These are phyloP conservation scores for Phytophthora agathidicida DNA, from an alignment of 352 stramenopile genomes.

Conservation along the genomic window DNA sequence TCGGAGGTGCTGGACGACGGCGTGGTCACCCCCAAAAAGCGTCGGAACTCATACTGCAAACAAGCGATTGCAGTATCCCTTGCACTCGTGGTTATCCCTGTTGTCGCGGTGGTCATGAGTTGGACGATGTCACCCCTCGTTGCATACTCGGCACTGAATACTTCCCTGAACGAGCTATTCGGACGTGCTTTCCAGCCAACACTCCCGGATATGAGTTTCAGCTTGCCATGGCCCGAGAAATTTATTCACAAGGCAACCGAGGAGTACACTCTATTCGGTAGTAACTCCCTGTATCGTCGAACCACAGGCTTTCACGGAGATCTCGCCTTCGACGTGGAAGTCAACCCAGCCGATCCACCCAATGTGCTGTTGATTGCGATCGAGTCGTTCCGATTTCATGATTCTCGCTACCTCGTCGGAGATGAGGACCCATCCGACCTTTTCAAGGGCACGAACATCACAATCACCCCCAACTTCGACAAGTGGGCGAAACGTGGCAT, in stretches of 20 bases:
- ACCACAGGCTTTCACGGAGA: conserved; percentile 1
- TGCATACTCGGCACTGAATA: neutral
- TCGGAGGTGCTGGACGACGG: too few species aligned
- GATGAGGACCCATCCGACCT: neutral
- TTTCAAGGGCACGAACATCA: neutral
- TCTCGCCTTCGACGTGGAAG: neutral
- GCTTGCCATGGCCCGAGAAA: neutral
- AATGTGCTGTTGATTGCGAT: neutral
- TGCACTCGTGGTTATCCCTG: neutral
- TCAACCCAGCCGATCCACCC: neutral
- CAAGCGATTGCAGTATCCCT: neutral
- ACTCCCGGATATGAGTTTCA: neutral
- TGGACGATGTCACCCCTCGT: neutral
- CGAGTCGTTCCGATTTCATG: neutral
- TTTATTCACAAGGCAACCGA: neutral
- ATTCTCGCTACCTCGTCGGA: neutral
- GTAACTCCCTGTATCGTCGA: neutral
- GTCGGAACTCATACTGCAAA: neutral
- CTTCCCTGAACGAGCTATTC: neutral
- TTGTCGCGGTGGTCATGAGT: neutral
- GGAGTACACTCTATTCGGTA: neutral
- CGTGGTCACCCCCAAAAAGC: too few species aligned
- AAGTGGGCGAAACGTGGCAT: neutral
- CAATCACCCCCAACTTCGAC: neutral
- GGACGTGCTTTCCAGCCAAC: neutral